Evolutionary conservation across 768 basidiomycete species (phyloP), one percentile per base, ranked within the genome.

Genomic region (Punctularia strigosozonata): DNA sequence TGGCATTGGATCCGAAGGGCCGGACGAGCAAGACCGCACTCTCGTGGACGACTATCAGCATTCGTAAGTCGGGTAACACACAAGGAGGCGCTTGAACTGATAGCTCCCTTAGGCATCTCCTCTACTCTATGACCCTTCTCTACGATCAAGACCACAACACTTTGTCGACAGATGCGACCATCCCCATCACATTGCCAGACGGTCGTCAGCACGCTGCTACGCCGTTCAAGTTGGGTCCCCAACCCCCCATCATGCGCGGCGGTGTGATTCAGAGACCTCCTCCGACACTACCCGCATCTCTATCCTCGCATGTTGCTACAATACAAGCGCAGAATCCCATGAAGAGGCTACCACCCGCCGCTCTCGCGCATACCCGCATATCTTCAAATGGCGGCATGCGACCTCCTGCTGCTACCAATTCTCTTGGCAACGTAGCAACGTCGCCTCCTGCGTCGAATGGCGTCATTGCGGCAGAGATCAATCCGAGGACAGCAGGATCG

Each of bases 1-100:
- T 12, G 55, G 68, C 0, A 57, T 68, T 42, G 75, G 69, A 4
- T 67, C 73, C 3, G 67, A 69, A 34, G 78, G 80, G 8, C 43
- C 68, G 4, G 82, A 86, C 13, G 84, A 85, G 50, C 72, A 77
- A 35, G 73, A 79, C 41, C 66, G 84, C 6, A 54, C 70, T 0
- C 57, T 87, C n/a, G 53, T 86, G 6, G 83, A 88, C 46, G 85
- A 87, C 42, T 82, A 69, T 45, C 69, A 75, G 34, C 54, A 72
- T 5, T 66, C 70, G 74, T 66, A 26, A 57, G 52, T 47, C 4
- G 25, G 14, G 3, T 31, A 24, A 25, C 15, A 33, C 30, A 5
- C 13, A 26, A 6, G 7, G 10, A 13, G 12, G 24, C 44, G 20
- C 1, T 25, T 36, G 10, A 15, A 18, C 41, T 50, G 31, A 44